These are phyloP conservation scores for Dactylellina leptospora DNA, from an alignment of 2,329 filamentous ascomycete species.

Conservation along the genomic window DNA sequence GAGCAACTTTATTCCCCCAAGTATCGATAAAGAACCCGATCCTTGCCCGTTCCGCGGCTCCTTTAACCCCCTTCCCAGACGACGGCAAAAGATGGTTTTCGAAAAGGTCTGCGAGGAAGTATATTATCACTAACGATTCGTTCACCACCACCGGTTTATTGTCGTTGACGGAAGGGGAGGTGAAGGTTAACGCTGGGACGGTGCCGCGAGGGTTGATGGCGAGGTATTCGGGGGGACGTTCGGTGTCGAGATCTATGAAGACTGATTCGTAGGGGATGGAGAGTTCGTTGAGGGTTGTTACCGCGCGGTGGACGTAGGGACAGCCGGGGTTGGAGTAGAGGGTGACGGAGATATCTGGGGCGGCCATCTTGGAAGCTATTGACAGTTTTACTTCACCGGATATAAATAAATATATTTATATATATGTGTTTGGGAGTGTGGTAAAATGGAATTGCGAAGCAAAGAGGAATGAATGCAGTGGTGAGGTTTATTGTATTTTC, in stretches of 20 bases:
- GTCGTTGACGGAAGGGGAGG: slow-evolving; percentile 68
- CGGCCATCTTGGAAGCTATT: neutral
- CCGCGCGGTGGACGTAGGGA: slow-evolving; percentile 79
- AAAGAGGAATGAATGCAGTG: too few species aligned
- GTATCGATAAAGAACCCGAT: slow-evolving; percentile 78
- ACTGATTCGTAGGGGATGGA: slow-evolving; percentile 74
- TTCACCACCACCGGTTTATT: slow-evolving; percentile 78
- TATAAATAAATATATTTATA: neutral
- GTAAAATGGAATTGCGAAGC: too few species aligned
- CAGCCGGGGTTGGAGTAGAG: slow-evolving; percentile 74
- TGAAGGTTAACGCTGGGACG: slow-evolving; percentile 31
- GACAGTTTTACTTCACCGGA: neutral
- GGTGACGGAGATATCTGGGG: slow-evolving; percentile 34
- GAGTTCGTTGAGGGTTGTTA: slow-evolving; percentile 75
- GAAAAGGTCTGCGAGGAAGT: slow-evolving; percentile 69
- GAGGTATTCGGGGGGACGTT: slow-evolving; percentile 77
- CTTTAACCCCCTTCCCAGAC: slow-evolving; percentile 63
- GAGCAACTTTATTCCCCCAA: slow-evolving; percentile 70
- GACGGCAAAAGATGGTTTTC: slow-evolving; percentile 73
- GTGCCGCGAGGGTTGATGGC: slow-evolving; percentile 72
- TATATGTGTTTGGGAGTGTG: slow-evolving; percentile 5
- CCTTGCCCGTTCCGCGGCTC: slow-evolving; percentile 71
- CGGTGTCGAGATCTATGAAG: slow-evolving; percentile 74
- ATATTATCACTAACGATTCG: slow-evolving; percentile 66
- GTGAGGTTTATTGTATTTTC: slow-evolving; percentile 18